Base-by-base conservation (phyloP, 2,329 filamentous ascomycete genomes). In the Nothopassalora personata region DNA sequence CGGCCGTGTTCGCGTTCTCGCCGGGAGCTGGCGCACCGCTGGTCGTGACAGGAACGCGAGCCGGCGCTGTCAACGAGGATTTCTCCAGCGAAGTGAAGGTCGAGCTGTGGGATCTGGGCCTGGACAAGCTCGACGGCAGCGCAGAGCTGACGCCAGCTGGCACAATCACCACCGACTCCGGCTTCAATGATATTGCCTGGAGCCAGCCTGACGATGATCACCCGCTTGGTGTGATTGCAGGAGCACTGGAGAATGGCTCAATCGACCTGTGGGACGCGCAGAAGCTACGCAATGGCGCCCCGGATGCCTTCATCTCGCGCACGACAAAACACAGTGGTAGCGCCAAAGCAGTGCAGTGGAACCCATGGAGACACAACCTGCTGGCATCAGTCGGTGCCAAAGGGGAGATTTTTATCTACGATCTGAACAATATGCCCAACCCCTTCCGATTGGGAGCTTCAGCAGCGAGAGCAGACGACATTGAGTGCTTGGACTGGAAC, bases 121-220 rank as follows among this genome's bases (percentile, higher is more conserved):
- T 97, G 66, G 90, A 95, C 74, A 86, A 86, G 74, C 77, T 85
- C 63, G 82, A 88, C 61, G 86, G 89, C 71, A 86, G 86, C 57
- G 81, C 90, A 56, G 94, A 97, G 79, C 85, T 97, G 58, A 87
- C 92, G 74, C 91, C 94, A 61, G 79, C 91, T 71, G 89, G 86
- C 63, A 93, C 87, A 76, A 86, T 97, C 71, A 86, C 81, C 74
- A 91, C 90, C 53, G 94, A 97, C 70, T 91, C 93, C 60, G 94
- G 94, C 70, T 99, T 99, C 76, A 94, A 97, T 75, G 94, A 97
- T 72, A 89, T 99, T 73, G 91, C 93, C 61, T 99, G 94, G 94
- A 88, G 91, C 58, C 86, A 89, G 65, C 86, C 90, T 51, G 89
- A 87, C 67, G 87, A 88, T 61, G 86, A 91, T 63, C 83, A 90